phyloP scores from a whole-genome alignment of 2,329 filamentous ascomycete species.

The Penicillium sclerotiorum region DNA sequence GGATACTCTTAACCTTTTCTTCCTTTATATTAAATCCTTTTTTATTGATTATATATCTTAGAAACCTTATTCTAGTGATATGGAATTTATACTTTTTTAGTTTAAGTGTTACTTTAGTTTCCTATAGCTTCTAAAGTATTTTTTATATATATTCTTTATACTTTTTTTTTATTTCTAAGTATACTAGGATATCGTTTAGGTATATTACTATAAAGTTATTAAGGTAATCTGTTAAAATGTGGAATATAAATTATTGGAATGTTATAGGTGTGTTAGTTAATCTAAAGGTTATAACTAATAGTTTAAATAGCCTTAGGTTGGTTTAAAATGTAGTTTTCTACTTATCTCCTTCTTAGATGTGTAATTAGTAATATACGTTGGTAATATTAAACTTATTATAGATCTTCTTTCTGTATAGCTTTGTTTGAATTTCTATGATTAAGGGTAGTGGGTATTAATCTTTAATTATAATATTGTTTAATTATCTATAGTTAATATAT shows the following conservation, averaged over 20 bases:
- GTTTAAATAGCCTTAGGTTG: background rate
- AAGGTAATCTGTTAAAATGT: too few relatives aligned
- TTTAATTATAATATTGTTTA: background rate
- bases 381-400: slow-evolving; percentile 6
- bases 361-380: slow-evolving; percentile 1
- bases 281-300: background rate
- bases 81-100: slow-evolving; percentile 3
- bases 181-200: too few relatives aligned
- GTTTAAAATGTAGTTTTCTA: slow-evolving; percentile 7
- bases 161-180: too few relatives aligned
- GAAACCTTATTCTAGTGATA: background rate
- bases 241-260: background rate
- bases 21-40: slow-evolving; percentile 3
- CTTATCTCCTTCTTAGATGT: slow-evolving; percentile 5
- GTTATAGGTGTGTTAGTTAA: background rate
- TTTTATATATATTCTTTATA: too few relatives aligned
- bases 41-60: slow-evolving; percentile 1
- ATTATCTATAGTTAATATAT: background rate
- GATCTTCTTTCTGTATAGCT: background rate
- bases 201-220: too few relatives aligned
- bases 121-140: slow-evolving; percentile 2
- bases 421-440: slow-evolving; percentile 1
- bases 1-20: background rate
- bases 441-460: background rate
- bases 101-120: slow-evolving; percentile 7